A percentile compares a stretch with the other conserved stretches of the same genome.
Evolutionary conservation across 208 protist species (phyloP).

Genomic region (Novymonas esmeraldas): DNA sequence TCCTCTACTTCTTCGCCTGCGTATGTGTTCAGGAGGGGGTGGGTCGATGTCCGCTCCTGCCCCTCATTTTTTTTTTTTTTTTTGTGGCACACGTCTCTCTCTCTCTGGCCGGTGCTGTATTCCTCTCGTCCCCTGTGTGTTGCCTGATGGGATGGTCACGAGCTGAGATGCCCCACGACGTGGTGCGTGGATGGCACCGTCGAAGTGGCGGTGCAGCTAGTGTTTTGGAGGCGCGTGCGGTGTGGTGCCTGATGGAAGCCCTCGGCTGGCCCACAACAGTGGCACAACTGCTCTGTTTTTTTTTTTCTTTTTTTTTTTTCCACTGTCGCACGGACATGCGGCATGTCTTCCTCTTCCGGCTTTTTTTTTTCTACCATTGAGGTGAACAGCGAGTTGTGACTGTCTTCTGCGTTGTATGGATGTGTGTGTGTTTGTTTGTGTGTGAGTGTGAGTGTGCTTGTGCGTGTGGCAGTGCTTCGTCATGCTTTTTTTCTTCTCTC

Average conservation of each 20-base stretch:
- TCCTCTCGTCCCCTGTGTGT: background rate
- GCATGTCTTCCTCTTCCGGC: no score
- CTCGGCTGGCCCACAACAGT: background rate
- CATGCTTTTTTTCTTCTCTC: background rate
- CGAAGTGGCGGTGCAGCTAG: background rate
- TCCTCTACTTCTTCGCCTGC: no score
- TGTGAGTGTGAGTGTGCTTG: constrained; percentile 1
- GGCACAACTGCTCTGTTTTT: no score
- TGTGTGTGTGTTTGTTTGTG: background rate
- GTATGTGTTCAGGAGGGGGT: no score
- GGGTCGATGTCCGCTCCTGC: no score
- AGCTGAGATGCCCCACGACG: no score
- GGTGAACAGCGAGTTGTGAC: background rate
- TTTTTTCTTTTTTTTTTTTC: background rate
- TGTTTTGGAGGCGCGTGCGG: background rate
- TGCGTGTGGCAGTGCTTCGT: constrained; percentile 1
- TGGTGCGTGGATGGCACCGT: no score
- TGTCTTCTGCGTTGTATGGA: background rate
- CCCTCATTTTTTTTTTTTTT: background rate
- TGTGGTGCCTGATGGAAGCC: constrained; percentile 1
- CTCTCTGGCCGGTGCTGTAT: background rate
- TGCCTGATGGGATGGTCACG: no score
- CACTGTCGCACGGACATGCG: background rate
- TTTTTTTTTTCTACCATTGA: background rate
- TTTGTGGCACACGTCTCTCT: background rate